Base-by-base conservation (phyloP, 192 early-diverging fungal species). In the Podila verticillata region DNA sequence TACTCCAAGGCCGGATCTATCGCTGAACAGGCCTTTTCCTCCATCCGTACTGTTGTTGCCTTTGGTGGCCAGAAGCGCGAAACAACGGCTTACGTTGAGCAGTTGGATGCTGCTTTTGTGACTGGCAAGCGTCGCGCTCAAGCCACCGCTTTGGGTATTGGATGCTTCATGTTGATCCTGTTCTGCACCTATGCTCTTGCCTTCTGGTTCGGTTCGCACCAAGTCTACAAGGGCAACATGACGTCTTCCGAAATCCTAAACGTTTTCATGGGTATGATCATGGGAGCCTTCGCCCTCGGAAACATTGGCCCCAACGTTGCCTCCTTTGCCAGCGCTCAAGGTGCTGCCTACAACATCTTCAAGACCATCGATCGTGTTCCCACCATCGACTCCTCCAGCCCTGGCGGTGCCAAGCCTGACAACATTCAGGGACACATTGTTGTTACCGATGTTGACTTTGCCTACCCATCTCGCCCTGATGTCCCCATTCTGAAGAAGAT, bases 1-100 rank as follows among this genome's bases (percentile, higher is more conserved):
- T 97, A 97, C 79, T 95, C 93, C 5, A 87, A 84, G 34, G 96
- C 96, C 3, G 95, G 95, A 51, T 89, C 91, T 9, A 85, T 99
- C 49, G 96, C 95, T 2, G 91, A 95, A 79, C 93, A 99, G 73
- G 94, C 92, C 0, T 82, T 99, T 35, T 85, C 91, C 20, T 88
- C 90, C 22, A 94, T 98, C 54, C 90, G 95, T 34, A 99, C 96
- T 13, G 93, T 99, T 34, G 90, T 90, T 65, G 86, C 96, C 17
- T 98, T 99, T 82, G 89, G 90, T 66, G 91, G 89, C 13, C 89
- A 97, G 83, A 81, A 90, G 31, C 91, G 93, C 57, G 94, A 94
- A 70, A 57, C 83, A 44, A 79, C 26, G 80, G 84, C 82, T 0
- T 80, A 80, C 28, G 71, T 57, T 54, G 48, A 51, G 29, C 63